Evolutionary conservation across 2,329 filamentous ascomycete genomes (phyloP), one percentile per base, ranked within the genome.

Genomic region (Fusarium papillatum): DNA sequence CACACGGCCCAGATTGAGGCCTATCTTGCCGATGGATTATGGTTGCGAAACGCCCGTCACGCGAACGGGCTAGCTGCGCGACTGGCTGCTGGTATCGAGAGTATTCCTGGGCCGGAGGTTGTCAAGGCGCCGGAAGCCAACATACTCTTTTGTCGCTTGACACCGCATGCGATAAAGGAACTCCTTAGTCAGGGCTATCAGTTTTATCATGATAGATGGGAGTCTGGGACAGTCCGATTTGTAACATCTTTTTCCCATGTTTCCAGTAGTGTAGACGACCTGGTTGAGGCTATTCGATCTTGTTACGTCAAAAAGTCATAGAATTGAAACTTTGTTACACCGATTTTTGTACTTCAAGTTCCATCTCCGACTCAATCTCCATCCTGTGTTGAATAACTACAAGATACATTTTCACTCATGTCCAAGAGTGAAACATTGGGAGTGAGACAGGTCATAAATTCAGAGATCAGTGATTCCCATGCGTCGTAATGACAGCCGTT

Each of bases 151-250:
- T 36, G 29, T 22, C 39, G 39, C 19, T 19, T 41, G 39, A 5
- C 39, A n/a, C 19, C 39, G 19, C 39, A 41, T 41, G 39, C 11
- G 39, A 64, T 48, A 7, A 29, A 64, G 50, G 17, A 50, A 26
- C 36, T 57, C 5, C 64, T 66, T 36, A 26, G 26, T 31, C 46
- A 34, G n/a, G 63, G 63, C 22, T 65, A 65, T 57, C 43, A 38
- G 19, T 65, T 55, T 55, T 65, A 65, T 57, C 63, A 65, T 22
- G 63, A 65, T 39, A 34, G 63, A 22, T 65, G 46, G 63, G 34
- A n/a, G 29, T 48, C 63, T 24, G 63, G 63, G 29, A 55, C 46
- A 24, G 63, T 65, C 19, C 63, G 63, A 8, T 65, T 65, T 55
- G 63, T 65, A 22, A 65, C 63, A 14, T 65, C 46, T 22, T 65